Evolutionary conservation across 192 early-diverging fungal genomes (phyloP).

Genomic region (Phlyctochytrium planicorne): DNA sequence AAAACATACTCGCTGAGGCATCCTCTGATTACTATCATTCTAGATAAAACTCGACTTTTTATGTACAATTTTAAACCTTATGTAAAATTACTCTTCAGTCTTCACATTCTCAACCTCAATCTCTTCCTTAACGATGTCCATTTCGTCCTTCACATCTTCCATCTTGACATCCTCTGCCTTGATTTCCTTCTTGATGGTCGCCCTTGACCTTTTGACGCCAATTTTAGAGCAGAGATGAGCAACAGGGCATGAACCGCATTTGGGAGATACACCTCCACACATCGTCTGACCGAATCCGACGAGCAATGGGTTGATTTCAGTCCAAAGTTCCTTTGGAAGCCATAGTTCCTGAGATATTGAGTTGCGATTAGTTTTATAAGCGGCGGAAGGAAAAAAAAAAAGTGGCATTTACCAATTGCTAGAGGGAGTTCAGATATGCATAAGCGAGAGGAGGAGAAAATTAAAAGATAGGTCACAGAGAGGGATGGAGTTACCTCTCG

Average conservation of each 20-base stretch:
- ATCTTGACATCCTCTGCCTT: neutral
- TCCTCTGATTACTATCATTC: too few species aligned
- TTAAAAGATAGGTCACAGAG: too few species aligned
- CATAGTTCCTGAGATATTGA: conserved; percentile 53
- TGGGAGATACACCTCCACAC: conserved; percentile 73
- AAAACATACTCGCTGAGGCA: too few species aligned
- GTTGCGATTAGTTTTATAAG: too few species aligned
- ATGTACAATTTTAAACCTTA: too few species aligned
- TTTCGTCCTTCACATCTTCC: neutral
- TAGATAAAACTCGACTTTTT: too few species aligned
- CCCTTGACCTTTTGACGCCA: conserved; percentile 1
- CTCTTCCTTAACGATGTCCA: neutral
- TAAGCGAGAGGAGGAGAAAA: neutral
- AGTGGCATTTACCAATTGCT: neutral
- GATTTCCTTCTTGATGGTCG: neutral
- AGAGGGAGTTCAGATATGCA: neutral
- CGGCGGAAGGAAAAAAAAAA: too few species aligned
- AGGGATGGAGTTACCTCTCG: conserved; percentile 44
- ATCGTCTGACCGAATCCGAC: conserved; percentile 90
- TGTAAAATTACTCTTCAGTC: neutral
- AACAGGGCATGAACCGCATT: conserved; percentile 81
- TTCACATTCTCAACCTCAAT: neutral
- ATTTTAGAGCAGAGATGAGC: conserved; percentile 55
- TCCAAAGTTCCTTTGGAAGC: conserved; percentile 83
- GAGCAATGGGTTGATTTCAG: conserved; percentile 80